These are phyloP conservation scores for Centaurea solstitialis DNA, from an alignment of 129 eudicot genomes.

Conservation along the genomic window DNA sequence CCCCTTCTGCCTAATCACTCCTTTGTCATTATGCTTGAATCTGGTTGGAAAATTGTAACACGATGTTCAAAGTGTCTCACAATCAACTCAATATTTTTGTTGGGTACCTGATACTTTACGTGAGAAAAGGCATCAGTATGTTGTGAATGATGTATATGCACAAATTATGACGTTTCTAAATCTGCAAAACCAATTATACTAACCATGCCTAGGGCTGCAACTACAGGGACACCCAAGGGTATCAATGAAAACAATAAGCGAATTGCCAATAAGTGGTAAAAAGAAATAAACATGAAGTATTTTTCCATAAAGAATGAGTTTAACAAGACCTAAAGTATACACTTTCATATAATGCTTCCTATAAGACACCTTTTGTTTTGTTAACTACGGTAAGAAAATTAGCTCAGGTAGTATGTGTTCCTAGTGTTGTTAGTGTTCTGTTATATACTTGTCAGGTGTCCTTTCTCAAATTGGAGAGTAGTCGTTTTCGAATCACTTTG, in stretches of 20 bases:
- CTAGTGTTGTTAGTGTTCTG: constrained; percentile 2
- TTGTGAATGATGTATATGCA: background rate
- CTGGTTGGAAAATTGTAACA: background rate
- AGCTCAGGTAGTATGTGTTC: background rate
- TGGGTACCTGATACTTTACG: background rate
- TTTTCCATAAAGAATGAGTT: background rate
- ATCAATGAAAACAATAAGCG: background rate
- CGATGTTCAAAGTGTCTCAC: background rate
- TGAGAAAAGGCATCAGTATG: background rate
- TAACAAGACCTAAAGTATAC: background rate
- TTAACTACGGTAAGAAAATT: background rate
- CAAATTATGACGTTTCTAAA: background rate
- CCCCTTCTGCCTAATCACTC: background rate
- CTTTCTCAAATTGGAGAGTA: constrained; percentile 2
- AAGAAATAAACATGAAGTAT: background rate
- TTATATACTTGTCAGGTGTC: constrained; percentile 5
- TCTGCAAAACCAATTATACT: background rate
- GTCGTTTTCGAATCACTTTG: constrained; percentile 9
- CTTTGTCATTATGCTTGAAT: background rate
- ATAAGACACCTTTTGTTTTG: background rate
- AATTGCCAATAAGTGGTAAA: background rate
- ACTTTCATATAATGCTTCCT: background rate
- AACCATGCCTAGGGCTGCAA: background rate
- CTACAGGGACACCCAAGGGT: background rate
- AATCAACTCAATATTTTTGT: background rate